Evolutionary conservation across 1,284 basidiomycete species (phyloP).

Genomic region (Rhodotorula sp.): DNA sequence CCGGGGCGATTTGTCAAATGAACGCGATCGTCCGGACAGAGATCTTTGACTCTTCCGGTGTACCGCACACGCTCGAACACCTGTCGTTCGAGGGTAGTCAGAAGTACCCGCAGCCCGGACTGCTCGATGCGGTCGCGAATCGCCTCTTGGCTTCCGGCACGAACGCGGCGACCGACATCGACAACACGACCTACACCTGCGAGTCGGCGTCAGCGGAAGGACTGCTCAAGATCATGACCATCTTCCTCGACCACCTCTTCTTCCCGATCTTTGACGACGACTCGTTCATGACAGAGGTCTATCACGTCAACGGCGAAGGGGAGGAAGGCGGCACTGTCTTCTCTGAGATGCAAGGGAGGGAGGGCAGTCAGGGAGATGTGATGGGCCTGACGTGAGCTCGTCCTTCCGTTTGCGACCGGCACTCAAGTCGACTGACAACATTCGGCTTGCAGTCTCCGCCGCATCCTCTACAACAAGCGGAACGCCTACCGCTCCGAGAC

Average conservation of each 20-base stretch:
- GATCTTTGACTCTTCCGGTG: slow-evolving; percentile 63
- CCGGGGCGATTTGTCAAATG: slow-evolving; percentile 67
- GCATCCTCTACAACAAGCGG: slow-evolving; percentile 70
- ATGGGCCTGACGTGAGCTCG: slow-evolving; percentile 82
- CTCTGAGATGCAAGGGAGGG: slow-evolving; percentile 83
- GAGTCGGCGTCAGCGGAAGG: slow-evolving; percentile 94
- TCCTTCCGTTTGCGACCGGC: slow-evolving; percentile 51
- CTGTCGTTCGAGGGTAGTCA: slow-evolving; percentile 10
- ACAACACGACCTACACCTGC: slow-evolving; percentile 69
- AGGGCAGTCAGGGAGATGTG: slow-evolving; percentile 66
- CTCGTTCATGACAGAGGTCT: slow-evolving; percentile 85
- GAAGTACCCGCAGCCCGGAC: slow-evolving; percentile 83
- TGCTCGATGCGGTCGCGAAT: slow-evolving; percentile 91
- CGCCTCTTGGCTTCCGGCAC: slow-evolving; percentile 58
- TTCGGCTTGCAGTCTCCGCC: slow-evolving; percentile 61
- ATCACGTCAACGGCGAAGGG: slow-evolving; percentile 77
- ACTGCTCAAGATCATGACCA: slow-evolving; percentile 83
- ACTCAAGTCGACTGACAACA: slow-evolving; percentile 14
- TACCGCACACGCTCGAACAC: slow-evolving; percentile 86
- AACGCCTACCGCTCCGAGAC: slow-evolving; percentile 96
- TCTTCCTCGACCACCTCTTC: slow-evolving; percentile 95
- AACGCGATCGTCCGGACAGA: slow-evolving; percentile 92
- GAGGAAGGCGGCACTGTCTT: slow-evolving; percentile 79
- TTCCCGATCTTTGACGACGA: slow-evolving; percentile 78
- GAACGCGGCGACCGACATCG: slow-evolving; percentile 57